phyloP scores from a whole-genome alignment of 441 rosid genomes.

The Hypseocharis bilobata region DNA sequence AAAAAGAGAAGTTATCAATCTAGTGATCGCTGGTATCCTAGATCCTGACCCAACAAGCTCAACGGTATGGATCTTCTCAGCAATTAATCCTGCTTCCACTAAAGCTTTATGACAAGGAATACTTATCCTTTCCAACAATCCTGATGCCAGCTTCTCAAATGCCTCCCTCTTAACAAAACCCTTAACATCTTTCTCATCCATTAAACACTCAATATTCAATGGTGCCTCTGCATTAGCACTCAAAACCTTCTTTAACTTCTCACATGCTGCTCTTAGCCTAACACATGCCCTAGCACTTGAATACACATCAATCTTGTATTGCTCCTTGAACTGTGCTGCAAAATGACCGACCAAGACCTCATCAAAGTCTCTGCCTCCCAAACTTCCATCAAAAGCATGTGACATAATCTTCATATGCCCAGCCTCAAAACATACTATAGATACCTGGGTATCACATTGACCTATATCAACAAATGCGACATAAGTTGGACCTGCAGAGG shows the following conservation, averaged over 20 bases:
- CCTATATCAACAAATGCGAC: constrained; percentile 77
- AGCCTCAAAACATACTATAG: constrained; percentile 49
- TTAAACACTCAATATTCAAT: constrained; percentile 73
- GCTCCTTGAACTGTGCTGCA: constrained; percentile 64
- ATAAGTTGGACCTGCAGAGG: constrained; percentile 40
- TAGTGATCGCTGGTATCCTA: constrained; percentile 52
- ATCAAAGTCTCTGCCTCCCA: constrained; percentile 92
- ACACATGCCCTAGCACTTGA: constrained; percentile 60
- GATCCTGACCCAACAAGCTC: constrained; percentile 76
- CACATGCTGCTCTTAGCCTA: constrained; percentile 76
- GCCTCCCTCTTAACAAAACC: constrained; percentile 84
- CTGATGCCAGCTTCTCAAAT: constrained; percentile 53
- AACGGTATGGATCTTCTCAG: constrained; percentile 45
- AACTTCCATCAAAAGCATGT: constrained; percentile 64
- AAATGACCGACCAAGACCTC: constrained; percentile 65
- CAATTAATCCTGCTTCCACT: constrained; percentile 40
- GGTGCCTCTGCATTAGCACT: constrained; percentile 93
- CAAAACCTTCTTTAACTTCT: constrained; percentile 84
- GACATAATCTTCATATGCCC: constrained; percentile 71
- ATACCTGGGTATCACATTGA: constrained; percentile 78
- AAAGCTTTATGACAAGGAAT: constrained; percentile 55
- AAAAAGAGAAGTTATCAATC: constrained; percentile 39
- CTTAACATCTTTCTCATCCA: constrained; percentile 93
- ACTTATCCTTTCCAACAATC: constrained; percentile 43
- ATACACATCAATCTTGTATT: constrained; percentile 66